Base-by-base conservation (phyloP, 2,329 filamentous ascomycete genomes). In the Pestalotiopsis sp. region DNA sequence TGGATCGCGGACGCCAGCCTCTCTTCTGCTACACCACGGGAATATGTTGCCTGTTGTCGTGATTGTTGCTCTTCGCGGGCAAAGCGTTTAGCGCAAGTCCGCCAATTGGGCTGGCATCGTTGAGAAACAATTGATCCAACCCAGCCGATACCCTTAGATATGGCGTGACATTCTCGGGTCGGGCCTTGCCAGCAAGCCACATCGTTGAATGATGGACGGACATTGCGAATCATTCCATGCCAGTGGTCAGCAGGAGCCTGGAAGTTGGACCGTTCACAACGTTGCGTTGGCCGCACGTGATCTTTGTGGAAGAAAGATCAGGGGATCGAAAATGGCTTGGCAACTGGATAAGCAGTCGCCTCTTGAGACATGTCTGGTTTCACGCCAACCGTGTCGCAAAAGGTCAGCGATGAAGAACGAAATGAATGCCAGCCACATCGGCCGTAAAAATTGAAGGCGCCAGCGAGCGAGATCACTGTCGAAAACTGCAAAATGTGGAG, bases 401-500 rank as follows among this genome's bases (percentile, higher is more conserved):
- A 36, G 31, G 31, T 36, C 31, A 36, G 31, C 31, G 31, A 36
- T 36, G 31, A 36, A 36, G 31, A 36, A 36, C 2, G 31, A 9
- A 36, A 36, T 9, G 31, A 36, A 9, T 36, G 31, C 7, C 31
- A 2, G 31, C 7, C 31, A 9, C 9, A 9, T 9, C 31, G 7
- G 9, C 31, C 9, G 4, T 6, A n/a, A 52, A 23, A 52, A 52
- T 52, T 12, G 23, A 20, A 52, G n/a, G 7, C n/a, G n/a, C n/a
- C n/a, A n/a, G 7, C 5, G 9, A 2, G n/a, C 4, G 1, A 11
- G 45, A 59, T 36, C 9, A n/a, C 7, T n/a, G 11, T n/a, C 4
- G 31, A 67, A 63, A 36, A 9, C 25, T 63, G 31, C 27, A 68
- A 68, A 41, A 57, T 57, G 27, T 68, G 66, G 66, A 68, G 66